Evolutionary conservation across 192 early-diverging fungal genomes (phyloP).

Genomic region (Backusella luteola): DNA sequence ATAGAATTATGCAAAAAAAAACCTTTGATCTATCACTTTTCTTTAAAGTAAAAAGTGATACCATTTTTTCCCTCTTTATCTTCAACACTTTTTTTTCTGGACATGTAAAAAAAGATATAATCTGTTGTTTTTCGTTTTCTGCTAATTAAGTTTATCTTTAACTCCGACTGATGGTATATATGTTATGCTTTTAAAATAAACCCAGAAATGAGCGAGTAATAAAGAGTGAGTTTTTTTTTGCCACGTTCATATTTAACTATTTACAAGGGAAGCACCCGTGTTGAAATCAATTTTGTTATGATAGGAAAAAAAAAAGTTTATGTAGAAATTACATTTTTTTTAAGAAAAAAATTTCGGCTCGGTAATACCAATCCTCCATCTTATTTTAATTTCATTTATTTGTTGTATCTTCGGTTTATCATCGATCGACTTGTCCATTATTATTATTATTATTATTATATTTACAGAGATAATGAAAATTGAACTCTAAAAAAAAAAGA

Average conservation of each 20-base stretch:
- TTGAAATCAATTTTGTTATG: neutral
- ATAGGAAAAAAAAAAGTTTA: neutral
- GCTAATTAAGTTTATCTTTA: neutral
- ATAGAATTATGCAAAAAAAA: constrained; percentile 1
- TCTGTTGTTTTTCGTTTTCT: neutral
- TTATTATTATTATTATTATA: neutral
- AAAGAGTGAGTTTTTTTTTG: neutral
- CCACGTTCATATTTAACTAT: neutral
- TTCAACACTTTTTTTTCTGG: neutral
- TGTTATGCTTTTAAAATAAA: neutral
- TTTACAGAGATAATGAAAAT: neutral
- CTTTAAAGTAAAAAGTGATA: neutral
- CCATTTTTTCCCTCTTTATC: neutral
- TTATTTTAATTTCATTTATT: neutral
- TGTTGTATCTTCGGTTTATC: neutral
- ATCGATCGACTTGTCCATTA: neutral
- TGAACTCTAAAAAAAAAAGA: neutral
- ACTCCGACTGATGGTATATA: neutral
- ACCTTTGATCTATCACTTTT: neutral
- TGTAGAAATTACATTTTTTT: neutral
- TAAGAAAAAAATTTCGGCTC: neutral
- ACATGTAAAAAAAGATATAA: neutral
- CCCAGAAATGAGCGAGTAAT: neutral
- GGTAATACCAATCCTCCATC: neutral
- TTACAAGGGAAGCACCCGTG: neutral